Percentiles rank a stretch among this genome's conserved stretches.
These are phyloP conservation scores for Penicillium sp. DNA, from an alignment of 2,329 filamentous ascomycete species.

Conservation along the genomic window DNA sequence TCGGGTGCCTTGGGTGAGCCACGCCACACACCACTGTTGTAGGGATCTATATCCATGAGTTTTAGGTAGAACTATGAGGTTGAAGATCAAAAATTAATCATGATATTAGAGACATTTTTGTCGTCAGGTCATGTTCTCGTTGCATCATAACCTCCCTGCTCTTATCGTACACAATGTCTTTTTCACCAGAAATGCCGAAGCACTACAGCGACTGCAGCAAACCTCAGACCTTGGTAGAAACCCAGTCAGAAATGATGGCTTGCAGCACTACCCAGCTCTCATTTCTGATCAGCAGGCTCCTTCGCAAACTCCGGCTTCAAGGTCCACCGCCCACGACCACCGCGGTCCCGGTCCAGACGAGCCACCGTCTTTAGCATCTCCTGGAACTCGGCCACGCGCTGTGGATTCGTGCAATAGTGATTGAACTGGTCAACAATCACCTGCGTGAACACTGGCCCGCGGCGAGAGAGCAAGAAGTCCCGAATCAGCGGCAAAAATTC, in stretches of 20 bases:
- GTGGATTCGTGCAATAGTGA: slow-evolving; percentile 68
- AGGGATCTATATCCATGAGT: background rate
- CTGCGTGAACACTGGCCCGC: slow-evolving; percentile 77
- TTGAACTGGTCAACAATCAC: slow-evolving; percentile 90
- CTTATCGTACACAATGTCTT: slow-evolving; percentile 6
- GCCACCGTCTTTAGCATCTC: slow-evolving; percentile 77
- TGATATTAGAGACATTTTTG: background rate
- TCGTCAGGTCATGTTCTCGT: slow-evolving; percentile 2
- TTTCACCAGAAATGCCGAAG: background rate
- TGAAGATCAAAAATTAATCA: background rate
- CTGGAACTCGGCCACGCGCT: slow-evolving; percentile 78
- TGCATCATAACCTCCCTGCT: background rate
- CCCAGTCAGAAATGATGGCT: background rate
- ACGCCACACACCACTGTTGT: background rate
- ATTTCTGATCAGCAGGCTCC: background rate
- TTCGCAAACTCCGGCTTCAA: slow-evolving; percentile 58
- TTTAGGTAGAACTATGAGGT: background rate
- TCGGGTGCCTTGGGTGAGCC: background rate
- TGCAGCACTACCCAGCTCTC: background rate
- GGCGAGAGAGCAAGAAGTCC: slow-evolving; percentile 75
- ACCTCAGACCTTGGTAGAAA: background rate
- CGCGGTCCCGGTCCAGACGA: slow-evolving; percentile 56
- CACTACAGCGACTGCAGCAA: background rate
- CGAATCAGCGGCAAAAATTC: slow-evolving; percentile 74
- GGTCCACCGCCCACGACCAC: slow-evolving; percentile 58